Conservation (phyloP, 345 rosid genomes). For the Euphorbia tirucalli region DNA sequence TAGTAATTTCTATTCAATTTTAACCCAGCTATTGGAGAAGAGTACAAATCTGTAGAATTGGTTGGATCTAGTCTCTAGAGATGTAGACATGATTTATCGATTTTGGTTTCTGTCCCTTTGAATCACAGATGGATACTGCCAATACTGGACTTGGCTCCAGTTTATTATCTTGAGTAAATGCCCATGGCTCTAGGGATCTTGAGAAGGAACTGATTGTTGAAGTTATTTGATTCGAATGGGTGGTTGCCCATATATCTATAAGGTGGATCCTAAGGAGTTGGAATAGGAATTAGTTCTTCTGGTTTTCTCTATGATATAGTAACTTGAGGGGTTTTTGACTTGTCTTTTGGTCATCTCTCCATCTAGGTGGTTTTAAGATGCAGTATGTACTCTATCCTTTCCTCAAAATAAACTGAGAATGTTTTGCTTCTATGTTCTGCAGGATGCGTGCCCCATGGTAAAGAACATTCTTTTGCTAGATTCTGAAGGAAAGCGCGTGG, state of each 20-base stretch:
- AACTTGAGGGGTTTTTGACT: neutral
- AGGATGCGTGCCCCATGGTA: slow-evolving; percentile 76
- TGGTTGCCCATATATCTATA: too few relatives aligned
- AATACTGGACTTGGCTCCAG: neutral
- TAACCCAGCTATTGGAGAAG: neutral
- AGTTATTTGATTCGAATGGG: neutral
- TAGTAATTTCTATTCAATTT: too few relatives aligned
- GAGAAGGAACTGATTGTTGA: neutral
- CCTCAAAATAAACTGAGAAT: neutral
- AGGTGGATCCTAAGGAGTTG: too few relatives aligned
- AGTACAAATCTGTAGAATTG: neutral
- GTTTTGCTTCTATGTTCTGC: neutral
- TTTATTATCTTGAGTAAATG: neutral
- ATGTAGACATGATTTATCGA: neutral
- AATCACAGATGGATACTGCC: neutral
- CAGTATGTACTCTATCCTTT: neutral
- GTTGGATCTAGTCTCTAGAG: neutral
- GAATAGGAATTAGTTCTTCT: neutral
- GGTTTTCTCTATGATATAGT: neutral
- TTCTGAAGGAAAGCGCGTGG: slow-evolving; percentile 93
- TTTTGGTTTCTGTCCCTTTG: neutral
- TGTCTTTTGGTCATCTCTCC: neutral
- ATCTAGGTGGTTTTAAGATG: too few relatives aligned
- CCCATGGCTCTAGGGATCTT: neutral
- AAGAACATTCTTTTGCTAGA: slow-evolving; percentile 91